Base-by-base conservation (phyloP, 139 green algal species). In the Chlamydomonas asymmetrica region DNA sequence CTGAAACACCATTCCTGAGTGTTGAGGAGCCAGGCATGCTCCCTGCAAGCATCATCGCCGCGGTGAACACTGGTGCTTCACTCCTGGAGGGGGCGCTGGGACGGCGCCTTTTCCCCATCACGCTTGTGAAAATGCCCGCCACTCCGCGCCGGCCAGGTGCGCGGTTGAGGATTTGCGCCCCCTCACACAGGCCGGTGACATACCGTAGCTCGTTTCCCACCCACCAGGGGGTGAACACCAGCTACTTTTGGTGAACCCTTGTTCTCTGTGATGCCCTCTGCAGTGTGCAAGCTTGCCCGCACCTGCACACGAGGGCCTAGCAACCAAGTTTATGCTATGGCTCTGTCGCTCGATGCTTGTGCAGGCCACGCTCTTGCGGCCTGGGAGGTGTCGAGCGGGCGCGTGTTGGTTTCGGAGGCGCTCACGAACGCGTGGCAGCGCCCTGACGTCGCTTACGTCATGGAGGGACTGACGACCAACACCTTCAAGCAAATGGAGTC, bases 91-190 rank as follows among this genome's bases (percentile, higher is more conserved):
- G 4, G 13, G 71, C 54, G 20, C 31, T 69, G 0, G 59, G 71
- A 31, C 71, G 59, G 13, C 59, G 59, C n/a, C 59, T 77, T 1
- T 77, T 70, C 59, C 71, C 71, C 18, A 31, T 69, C 57, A n/a
- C 8, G 31, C 32, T 75, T 3, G 48, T 39, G 2, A 8, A 23
- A 3, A 66, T 66, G 5, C 39, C 54, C n/a, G 54, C 54, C 23
- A 16, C 37, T 16, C 37, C 37, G 8, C 37, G 38, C 39, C 38
- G 35, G 34, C 23, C 32, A 27, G 41, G 32, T 1, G 7, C 40
- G 63, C n/a, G 27, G 10, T 40, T 40, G 56, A 39, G 4, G 40
- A 62, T 25, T 35, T 6, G 6, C 23, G 16, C 52, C 10, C 29
- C 29, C 52, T 62, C 6, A n/a, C 29, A 6, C 23, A 54, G 10